Percentiles rank a stretch among this genome's conserved stretches.
phyloP scores from a whole-genome alignment of 2,329 filamentous ascomycete species.

The Xylaria sp. region DNA sequence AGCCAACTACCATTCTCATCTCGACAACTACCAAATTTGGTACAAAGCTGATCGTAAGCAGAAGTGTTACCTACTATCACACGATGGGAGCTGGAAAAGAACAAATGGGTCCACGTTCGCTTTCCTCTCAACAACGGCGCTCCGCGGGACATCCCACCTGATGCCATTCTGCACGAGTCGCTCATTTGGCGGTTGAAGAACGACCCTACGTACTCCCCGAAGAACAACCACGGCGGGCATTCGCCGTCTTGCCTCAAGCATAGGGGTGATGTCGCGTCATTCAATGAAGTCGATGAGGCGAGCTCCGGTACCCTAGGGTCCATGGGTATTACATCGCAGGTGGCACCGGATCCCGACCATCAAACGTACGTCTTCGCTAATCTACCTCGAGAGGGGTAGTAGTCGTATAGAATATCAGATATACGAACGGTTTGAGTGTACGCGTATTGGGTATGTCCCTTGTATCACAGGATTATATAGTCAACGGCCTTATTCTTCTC shows the following conservation, averaged over 20 bases:
- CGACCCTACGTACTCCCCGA: slow-evolving; percentile 46
- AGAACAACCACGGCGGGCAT: slow-evolving; percentile 51
- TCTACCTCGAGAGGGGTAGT: neutral
- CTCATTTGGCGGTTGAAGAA: slow-evolving; percentile 51
- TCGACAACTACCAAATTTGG: neutral
- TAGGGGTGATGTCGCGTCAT: slow-evolving; percentile 28
- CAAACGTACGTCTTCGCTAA: slow-evolving; percentile 31
- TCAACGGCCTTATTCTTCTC: neutral
- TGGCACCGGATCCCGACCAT: slow-evolving; percentile 23
- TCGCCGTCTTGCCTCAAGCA: slow-evolving; percentile 49
- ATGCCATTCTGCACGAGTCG: slow-evolving; percentile 55
- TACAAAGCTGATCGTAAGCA: slow-evolving; percentile 29
- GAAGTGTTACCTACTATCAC: slow-evolving; percentile 56
- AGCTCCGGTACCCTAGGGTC: neutral
- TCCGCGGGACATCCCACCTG: slow-evolving; percentile 54
- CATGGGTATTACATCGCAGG: slow-evolving; percentile 15
- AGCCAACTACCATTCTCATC: neutral
- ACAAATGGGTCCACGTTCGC: slow-evolving; percentile 51
- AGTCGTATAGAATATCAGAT: neutral
- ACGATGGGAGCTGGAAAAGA: slow-evolving; percentile 54
- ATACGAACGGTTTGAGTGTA: neutral
- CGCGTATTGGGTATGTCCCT: neutral
- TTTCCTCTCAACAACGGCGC: slow-evolving; percentile 54
- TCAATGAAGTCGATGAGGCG: slow-evolving; percentile 29
- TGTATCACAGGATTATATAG: neutral